phyloP scores from a whole-genome alignment of 2,329 filamentous ascomycete species.

The Aphanoascus verrucosus region DNA sequence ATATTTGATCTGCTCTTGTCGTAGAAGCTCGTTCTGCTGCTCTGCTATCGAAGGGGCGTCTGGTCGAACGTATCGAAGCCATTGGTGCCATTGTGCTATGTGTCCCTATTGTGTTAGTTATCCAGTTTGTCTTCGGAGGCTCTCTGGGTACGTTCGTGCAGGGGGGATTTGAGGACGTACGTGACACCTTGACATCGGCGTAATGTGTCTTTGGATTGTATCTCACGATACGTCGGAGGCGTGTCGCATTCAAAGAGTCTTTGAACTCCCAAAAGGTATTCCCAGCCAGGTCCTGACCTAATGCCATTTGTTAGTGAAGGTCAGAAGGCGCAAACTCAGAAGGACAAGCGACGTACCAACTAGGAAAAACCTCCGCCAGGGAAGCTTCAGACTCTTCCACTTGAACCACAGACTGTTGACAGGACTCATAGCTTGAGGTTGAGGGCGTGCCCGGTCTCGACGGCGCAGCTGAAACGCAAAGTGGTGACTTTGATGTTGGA shows the following conservation, averaged over 20 bases:
- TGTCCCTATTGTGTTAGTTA: constrained; percentile 16
- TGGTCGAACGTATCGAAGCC: constrained; percentile 52
- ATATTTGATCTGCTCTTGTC: constrained; percentile 49
- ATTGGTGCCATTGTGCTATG: constrained; percentile 56
- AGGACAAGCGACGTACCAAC: constrained; percentile 36
- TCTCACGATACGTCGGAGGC: constrained; percentile 50
- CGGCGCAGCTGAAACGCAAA: too few species aligned
- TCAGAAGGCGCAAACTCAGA: constrained; percentile 2
- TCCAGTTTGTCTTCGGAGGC: neutral
- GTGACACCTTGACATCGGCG: constrained; percentile 50
- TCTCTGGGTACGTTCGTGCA: neutral
- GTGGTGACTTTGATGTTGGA: too few species aligned
- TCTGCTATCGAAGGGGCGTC: constrained; percentile 48
- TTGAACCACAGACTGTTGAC: constrained; percentile 47
- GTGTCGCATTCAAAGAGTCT: constrained; percentile 44
- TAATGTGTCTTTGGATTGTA: constrained; percentile 44
- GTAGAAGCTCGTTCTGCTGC: constrained; percentile 46
- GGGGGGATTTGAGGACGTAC: constrained; percentile 28
- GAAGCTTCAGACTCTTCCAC: constrained; percentile 53
- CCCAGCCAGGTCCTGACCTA: constrained; percentile 51
- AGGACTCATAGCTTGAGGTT: constrained; percentile 13
- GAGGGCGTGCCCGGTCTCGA: too few species aligned
- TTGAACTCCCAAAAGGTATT: constrained; percentile 61
- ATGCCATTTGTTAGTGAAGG: neutral
- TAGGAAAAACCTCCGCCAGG: constrained; percentile 51